Evolutionary conservation across 495 filamentous ascomycete genomes (phyloP).

Genomic region (Penicillium egyptiacum): DNA sequence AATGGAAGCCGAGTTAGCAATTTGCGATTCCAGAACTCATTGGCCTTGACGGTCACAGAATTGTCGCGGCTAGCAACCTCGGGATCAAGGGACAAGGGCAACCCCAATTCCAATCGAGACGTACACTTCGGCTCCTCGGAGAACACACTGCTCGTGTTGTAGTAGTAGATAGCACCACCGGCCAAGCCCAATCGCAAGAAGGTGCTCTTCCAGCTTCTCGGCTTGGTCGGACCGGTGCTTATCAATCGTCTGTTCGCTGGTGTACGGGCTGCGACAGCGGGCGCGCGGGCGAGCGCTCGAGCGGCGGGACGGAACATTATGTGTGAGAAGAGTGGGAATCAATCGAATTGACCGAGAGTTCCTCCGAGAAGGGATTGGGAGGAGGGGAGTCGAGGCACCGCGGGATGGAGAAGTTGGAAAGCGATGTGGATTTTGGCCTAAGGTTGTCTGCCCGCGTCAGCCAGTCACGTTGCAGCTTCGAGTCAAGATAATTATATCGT

Average conservation of each 20-base stretch:
- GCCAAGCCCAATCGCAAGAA: constrained; percentile 71
- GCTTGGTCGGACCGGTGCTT: constrained; percentile 68
- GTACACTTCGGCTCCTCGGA: constrained; percentile 77
- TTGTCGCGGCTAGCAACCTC: constrained; percentile 13
- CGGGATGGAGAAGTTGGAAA: constrained; percentile 29
- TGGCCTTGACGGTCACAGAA: constrained; percentile 8
- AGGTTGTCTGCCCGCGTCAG: constrained; percentile 18
- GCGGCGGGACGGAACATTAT: constrained; percentile 63
- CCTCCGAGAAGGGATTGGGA: constrained; percentile 16
- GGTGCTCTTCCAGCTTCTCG: constrained; percentile 80
- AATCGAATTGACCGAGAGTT: constrained; percentile 15
- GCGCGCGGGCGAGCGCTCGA: constrained; percentile 54
- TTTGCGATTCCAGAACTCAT: constrained; percentile 9
- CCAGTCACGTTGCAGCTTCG: constrained; percentile 32
- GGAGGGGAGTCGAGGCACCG: constrained; percentile 13
- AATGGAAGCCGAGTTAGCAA: constrained; percentile 1
- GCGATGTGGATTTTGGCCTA: constrained; percentile 31
- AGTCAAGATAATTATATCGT: constrained; percentile 17
- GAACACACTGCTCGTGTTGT: constrained; percentile 85
- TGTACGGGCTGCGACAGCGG: constrained; percentile 40
- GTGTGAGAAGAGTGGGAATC: constrained; percentile 18
- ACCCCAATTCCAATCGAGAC: constrained; percentile 28
- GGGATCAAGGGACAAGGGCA: constrained; percentile 3
- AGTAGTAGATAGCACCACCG: constrained; percentile 81
- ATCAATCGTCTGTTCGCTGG: constrained; percentile 60